Base-by-base conservation (phyloP, 169 alveolate species). In the Plasmodium sp. region DNA sequence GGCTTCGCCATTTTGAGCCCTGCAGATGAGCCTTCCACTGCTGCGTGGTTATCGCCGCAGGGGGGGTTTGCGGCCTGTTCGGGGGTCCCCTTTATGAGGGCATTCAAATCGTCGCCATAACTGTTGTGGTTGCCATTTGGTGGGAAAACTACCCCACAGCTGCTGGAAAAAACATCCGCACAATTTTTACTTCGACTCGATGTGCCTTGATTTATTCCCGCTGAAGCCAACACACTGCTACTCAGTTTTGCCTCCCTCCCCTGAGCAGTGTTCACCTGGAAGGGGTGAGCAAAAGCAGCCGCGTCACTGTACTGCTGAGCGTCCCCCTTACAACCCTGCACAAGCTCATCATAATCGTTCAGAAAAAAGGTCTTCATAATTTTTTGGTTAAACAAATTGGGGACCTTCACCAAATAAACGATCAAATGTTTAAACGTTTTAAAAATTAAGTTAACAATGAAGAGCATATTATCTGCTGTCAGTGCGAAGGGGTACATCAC, bases 401-500 rank as follows among this genome's bases (percentile, higher is more conserved):
- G 95, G 12, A 92, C 36, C 43, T 92, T 81, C 72, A 92, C 72
- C 34, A 92, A 27, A 48, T 92, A 92, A n/a, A 81, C 92, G 9
- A 92, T 82, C 51, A 92, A 92, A 92, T 92, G 95, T 51, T 82
- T 92, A 36, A 81, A 92, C 0, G 95, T 92, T 92, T 92, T 92
- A 18, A 92, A 82, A 82, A 92, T 71, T 48, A 83, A 51, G 67
- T 92, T 92, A 27, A 92, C n/a, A 71, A 82, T 92, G 58, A 82
- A 92, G 12, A 92, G 54, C 58, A 92, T 31, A 54, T 92, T 92
- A 34, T 92, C 92, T 71, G 95, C 84, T 0, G 95, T 92, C 75
- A 92, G 45, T 34, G 95, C 92, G 62, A 92, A 92, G 18, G 95
- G 95, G 72, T 92, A 92, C 95, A 92, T 92, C 56, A 92, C 95